Conservation (phyloP, 2,329 filamentous ascomycete genomes). For the Endothia cerciana region DNA sequence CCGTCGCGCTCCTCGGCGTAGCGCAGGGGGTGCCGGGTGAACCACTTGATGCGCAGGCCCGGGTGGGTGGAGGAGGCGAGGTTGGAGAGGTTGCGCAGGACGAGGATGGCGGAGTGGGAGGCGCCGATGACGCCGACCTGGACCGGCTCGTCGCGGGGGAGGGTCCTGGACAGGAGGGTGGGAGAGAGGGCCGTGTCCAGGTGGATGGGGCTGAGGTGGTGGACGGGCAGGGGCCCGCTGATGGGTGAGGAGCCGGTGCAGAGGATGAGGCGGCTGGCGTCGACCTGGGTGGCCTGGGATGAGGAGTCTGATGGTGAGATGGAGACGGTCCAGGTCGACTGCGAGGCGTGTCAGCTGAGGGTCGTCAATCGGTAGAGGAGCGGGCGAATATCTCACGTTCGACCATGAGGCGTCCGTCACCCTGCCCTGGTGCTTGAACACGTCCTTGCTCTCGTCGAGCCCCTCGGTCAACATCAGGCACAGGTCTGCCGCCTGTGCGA, state of each 20-base stretch:
- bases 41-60: constrained; percentile 62
- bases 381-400: constrained; percentile 13
- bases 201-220: constrained; percentile 43
- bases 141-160: constrained; percentile 35
- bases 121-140: constrained; percentile 63
- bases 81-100: constrained; percentile 62
- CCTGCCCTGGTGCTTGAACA: constrained; percentile 43
- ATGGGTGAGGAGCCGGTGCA: constrained; percentile 62
- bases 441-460: constrained; percentile 43
- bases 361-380: constrained; percentile 12
- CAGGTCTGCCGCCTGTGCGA: constrained; percentile 62
- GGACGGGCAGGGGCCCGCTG: constrained; percentile 46
- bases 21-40: constrained; percentile 61
- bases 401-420: constrained; percentile 42
- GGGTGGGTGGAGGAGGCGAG: constrained; percentile 56
- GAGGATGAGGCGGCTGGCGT: constrained; percentile 52
- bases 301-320: constrained; percentile 17
- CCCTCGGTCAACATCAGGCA: constrained; percentile 49
- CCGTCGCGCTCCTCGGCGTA: constrained; percentile 66
- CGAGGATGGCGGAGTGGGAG: constrained; percentile 66
- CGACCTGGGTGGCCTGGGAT: constrained; percentile 37
- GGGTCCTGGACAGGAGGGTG: constrained; percentile 45
- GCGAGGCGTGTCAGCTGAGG: constrained; percentile 30
- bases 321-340: constrained; percentile 32
- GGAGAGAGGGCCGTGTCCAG: constrained; percentile 62